phyloP scores from a whole-genome alignment of 257 asterid species.

The Haberlea rhodopensis region DNA sequence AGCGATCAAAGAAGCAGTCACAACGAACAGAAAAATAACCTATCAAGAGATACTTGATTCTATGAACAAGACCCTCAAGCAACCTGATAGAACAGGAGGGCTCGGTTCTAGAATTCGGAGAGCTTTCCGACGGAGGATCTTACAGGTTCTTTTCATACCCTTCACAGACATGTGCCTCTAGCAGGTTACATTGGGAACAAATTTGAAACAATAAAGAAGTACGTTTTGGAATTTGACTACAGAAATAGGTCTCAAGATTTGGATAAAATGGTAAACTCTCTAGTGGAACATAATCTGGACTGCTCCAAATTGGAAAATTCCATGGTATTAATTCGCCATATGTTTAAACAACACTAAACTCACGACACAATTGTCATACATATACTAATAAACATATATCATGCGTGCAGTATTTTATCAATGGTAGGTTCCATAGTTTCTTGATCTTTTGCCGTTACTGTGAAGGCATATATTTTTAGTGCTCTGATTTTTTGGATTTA shows the following conservation, averaged over 20 bases:
- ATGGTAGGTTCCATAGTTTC: neutral
- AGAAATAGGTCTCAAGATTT: no score
- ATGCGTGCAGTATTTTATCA: neutral
- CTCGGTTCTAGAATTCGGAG: conserved; percentile 33
- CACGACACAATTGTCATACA: no score
- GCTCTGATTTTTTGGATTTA: conserved; percentile 6
- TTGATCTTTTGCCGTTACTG: neutral
- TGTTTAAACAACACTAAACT: no score
- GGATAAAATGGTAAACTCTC: no score
- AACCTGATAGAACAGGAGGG: conserved; percentile 36
- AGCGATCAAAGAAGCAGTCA: conserved; percentile 39
- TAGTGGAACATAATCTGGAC: no score
- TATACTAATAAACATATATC: no score
- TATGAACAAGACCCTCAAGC: conserved; percentile 40
- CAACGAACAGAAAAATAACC: conserved; percentile 29
- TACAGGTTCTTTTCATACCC: conserved; percentile 46
- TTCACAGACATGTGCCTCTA: conserved; percentile 4
- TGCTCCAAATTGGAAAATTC: no score
- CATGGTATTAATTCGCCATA: no score
- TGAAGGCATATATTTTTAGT: neutral
- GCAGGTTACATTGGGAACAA: neutral
- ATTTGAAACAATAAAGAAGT: no score
- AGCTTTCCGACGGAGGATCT: conserved; percentile 45
- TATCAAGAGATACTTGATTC: conserved; percentile 43
- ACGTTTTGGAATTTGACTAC: no score